Conservation (phyloP, 2,329 filamentous ascomycete genomes). For the Bipolaris victoriae region DNA sequence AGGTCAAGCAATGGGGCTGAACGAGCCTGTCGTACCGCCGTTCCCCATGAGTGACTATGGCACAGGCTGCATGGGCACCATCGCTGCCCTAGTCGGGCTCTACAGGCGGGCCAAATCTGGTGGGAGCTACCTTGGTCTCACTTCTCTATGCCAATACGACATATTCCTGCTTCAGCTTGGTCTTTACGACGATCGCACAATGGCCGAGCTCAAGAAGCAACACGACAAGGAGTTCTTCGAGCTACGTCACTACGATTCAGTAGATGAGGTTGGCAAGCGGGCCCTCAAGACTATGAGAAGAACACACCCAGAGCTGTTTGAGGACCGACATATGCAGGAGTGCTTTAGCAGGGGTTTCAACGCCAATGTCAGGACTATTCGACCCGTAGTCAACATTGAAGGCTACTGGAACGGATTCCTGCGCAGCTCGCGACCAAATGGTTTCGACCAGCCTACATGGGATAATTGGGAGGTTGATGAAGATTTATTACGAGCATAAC, state of each 20-base stretch:
- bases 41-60: constrained; percentile 68
- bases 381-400: constrained; percentile 54
- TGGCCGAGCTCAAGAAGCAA: constrained; percentile 58
- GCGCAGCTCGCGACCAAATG: constrained; percentile 59
- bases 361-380: constrained; percentile 56
- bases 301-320: constrained; percentile 62
- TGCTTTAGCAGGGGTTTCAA: constrained; percentile 55
- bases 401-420: constrained; percentile 58
- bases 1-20: constrained; percentile 65
- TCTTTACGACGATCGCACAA: constrained; percentile 60
- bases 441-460: constrained; percentile 59
- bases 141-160: constrained; percentile 71
- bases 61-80: constrained; percentile 73
- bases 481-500: constrained; percentile 42
- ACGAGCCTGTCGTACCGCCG: constrained; percentile 70
- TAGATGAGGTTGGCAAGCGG: constrained; percentile 68
- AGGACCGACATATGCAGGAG: constrained; percentile 55
- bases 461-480: constrained; percentile 52
- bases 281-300: constrained; percentile 62
- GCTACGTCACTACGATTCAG: constrained; percentile 66
- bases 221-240: constrained; percentile 62
- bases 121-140: constrained; percentile 70
- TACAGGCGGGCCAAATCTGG: constrained; percentile 67
- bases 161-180: constrained; percentile 68
- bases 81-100: constrained; percentile 69